A percentile compares a stretch with the other conserved stretches of the same genome.
Conservation (phyloP, 495 filamentous ascomycete species). For the Hypoxylon perforatum region DNA sequence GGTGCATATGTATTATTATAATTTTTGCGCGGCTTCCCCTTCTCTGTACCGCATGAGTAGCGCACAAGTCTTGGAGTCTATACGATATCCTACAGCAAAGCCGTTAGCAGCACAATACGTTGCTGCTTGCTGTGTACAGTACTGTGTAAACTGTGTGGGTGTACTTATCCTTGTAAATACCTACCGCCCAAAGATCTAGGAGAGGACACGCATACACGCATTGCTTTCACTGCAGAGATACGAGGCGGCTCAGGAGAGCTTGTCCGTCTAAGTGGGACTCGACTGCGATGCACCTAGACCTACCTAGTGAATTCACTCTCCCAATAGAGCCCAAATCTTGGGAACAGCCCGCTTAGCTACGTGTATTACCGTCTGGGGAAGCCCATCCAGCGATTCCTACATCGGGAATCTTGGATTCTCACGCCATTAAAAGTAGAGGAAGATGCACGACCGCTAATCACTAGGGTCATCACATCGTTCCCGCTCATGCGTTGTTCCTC, state of each 20-base stretch:
- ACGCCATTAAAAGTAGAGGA: conserved; percentile 36
- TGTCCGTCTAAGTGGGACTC: conserved; percentile 33
- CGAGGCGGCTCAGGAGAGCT: conserved; percentile 41
- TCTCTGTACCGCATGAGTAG: conserved; percentile 10
- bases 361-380: conserved; percentile 44
- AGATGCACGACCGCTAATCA: conserved; percentile 39
- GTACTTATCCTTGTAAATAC: conserved; percentile 32
- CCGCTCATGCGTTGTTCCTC: conserved; percentile 44
- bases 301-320: conserved; percentile 29
- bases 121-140: conserved; percentile 34
- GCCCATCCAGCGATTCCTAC: conserved; percentile 38
- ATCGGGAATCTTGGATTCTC: conserved; percentile 42
- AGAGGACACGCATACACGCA: conserved; percentile 44
- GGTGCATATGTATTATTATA: conserved; percentile 34
- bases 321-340: conserved; percentile 45
- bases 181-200: conserved; percentile 39
- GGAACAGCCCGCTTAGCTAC: conserved; percentile 41
- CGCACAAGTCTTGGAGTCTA: conserved; percentile 12
- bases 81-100: conserved; percentile 27
- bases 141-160: conserved; percentile 38
- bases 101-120: conserved; percentile 20
- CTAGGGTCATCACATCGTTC: conserved; percentile 42
- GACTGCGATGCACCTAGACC: conserved; percentile 30
- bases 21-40: conserved; percentile 11
- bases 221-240: conserved; percentile 44